Percentiles rank a stretch among this genome's conserved stretches.
Conservation (phyloP, 148 eudicot genomes). For the Nepenthes gracilis region DNA sequence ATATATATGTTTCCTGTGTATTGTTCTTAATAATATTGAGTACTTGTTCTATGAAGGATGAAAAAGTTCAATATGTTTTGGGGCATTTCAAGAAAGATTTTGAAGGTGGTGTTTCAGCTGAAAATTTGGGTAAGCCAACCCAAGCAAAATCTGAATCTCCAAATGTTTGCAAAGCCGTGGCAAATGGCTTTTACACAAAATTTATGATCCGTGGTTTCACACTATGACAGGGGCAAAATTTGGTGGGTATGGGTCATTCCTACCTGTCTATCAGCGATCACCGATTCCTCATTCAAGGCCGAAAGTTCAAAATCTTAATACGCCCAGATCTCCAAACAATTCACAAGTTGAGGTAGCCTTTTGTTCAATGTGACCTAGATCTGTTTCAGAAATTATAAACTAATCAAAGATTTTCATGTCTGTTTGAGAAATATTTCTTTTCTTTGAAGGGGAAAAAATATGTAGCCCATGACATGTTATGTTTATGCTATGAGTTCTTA, state of each 20-base stretch:
- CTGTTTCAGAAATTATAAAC: neutral
- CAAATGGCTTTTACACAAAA: too few relatives aligned
- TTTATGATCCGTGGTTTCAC: neutral
- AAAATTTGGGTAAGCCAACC: slow-evolving; percentile 78
- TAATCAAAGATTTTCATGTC: neutral
- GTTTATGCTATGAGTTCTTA: neutral
- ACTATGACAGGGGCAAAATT: slow-evolving; percentile 68
- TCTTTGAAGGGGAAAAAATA: neutral
- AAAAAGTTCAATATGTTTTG: slow-evolving; percentile 80
- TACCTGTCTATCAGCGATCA: slow-evolving; percentile 73
- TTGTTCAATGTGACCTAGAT: neutral
- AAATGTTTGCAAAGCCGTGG: neutral
- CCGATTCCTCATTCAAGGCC: slow-evolving; percentile 52
- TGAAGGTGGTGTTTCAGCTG: slow-evolving; percentile 94
- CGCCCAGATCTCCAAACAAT: slow-evolving; percentile 41
- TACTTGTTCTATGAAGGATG: slow-evolving; percentile 48
- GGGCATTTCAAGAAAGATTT: slow-evolving; percentile 95
- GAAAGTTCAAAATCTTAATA: slow-evolving; percentile 32
- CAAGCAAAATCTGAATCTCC: slow-evolving; percentile 6
- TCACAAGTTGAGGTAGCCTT: slow-evolving; percentile 52
- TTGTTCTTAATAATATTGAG: neutral
- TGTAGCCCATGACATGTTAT: neutral
- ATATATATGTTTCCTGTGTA: neutral
- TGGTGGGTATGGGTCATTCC: slow-evolving; percentile 92
- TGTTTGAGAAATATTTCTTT: neutral